Evolutionary conservation across 345 rosid genomes (phyloP).

Genomic region (Geranium rotundifolium): DNA sequence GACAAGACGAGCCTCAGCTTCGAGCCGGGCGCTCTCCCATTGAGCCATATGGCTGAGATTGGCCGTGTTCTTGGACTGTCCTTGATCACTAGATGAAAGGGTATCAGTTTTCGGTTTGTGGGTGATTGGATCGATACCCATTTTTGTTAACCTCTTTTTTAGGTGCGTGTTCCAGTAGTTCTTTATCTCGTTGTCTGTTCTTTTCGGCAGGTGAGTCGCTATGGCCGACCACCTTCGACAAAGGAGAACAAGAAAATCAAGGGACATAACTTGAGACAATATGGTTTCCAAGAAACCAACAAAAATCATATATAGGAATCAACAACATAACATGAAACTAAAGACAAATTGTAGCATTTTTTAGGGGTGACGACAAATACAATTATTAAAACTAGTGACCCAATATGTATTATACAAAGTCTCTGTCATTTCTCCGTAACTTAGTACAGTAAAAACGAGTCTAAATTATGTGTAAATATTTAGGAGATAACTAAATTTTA

Average conservation of each 20-base stretch:
- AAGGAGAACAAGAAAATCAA: constrained; percentile 11
- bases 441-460: background rate
- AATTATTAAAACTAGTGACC: background rate
- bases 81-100: constrained; percentile 26
- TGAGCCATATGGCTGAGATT: constrained; percentile 87
- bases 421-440: too few species aligned
- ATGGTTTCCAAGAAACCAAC: constrained; percentile 5
- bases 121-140: constrained; percentile 79
- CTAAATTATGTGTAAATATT: background rate
- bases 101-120: constrained; percentile 66
- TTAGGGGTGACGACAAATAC: background rate
- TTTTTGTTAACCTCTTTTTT: constrained; percentile 51
- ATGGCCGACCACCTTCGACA: constrained; percentile 65
- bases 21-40: constrained; percentile 89
- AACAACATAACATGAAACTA: background rate
- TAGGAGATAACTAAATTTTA: too few species aligned
- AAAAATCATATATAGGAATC: background rate
- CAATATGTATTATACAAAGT: too few species aligned
- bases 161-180: constrained; percentile 77
- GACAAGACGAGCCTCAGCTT: constrained; percentile 79
- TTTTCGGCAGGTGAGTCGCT: constrained; percentile 64
- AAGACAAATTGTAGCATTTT: too few species aligned
- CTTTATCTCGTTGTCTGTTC: constrained; percentile 75
- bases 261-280: constrained; percentile 10
- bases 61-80: constrained; percentile 52